These are phyloP conservation scores for Plectosphaerella cucumerina DNA, from an alignment of 2,329 filamentous ascomycete species.

Conservation along the genomic window DNA sequence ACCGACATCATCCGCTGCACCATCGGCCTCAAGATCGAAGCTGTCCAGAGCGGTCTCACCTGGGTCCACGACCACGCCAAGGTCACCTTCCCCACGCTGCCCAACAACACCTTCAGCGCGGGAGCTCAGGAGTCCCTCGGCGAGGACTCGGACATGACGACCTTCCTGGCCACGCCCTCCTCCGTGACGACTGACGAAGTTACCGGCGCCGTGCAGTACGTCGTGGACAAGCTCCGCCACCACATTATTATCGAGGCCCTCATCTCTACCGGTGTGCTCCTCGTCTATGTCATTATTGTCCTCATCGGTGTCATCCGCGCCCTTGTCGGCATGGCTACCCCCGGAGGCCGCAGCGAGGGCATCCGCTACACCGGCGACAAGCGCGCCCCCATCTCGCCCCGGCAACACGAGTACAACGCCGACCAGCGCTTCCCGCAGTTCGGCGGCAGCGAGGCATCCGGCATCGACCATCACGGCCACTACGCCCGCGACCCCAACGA, in stretches of 20 bases:
- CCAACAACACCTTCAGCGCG: conserved; percentile 76
- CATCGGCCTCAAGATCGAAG: conserved; percentile 80
- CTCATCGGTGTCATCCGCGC: conserved; percentile 70
- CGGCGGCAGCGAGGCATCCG: conserved; percentile 7
- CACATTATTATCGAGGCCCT: conserved; percentile 73
- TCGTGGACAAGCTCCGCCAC: conserved; percentile 62
- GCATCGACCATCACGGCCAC: conserved; percentile 10
- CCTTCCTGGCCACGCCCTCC: conserved; percentile 74
- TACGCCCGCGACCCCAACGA: conserved; percentile 14
- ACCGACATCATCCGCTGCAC: conserved; percentile 79
- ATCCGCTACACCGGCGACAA: conserved; percentile 28
- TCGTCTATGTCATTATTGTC: conserved; percentile 74
- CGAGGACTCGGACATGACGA: conserved; percentile 56
- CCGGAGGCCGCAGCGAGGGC: conserved; percentile 57
- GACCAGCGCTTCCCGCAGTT: conserved; percentile 11
- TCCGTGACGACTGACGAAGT: conserved; percentile 76
- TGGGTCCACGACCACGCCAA: conserved; percentile 90
- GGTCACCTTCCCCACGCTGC: conserved; percentile 72
- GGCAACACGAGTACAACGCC: conserved; percentile 6
- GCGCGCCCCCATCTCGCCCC: conserved; percentile 19
- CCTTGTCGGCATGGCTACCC: conserved; percentile 53
- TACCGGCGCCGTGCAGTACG: conserved; percentile 66
- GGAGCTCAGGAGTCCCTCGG: conserved; percentile 62
- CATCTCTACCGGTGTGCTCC: conserved; percentile 69
- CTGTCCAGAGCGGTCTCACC: conserved; percentile 82